Conservation (phyloP, 176 grass and related monocot genomes). For the maize (Zea mays) region Zm-B73-REFERENCE-NAM-5.0 NC_050096.1:201726501-201727000, state of each 20-base stretch:
- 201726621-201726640: neutral
- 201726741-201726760: neutral
- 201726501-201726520: too few relatives aligned
- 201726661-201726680: neutral
- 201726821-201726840: neutral
- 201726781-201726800: neutral
- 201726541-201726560: neutral
- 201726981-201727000: neutral
- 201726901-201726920: conserved; percentile 8
- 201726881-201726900: neutral
- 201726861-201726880: neutral
- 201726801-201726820: too few relatives aligned
- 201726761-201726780: neutral
- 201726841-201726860: neutral
- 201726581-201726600: neutral
- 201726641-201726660: too few relatives aligned
- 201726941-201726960: neutral
- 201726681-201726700: neutral
- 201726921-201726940: neutral
- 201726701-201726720: too few relatives aligned
- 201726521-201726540: neutral
- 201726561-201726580: too few relatives aligned
- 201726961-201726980: conserved; percentile 13
- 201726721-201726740: neutral
- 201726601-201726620: neutral